phyloP scores from a whole-genome alignment of 306 rosid species.

The Vigna mungo region DNA sequence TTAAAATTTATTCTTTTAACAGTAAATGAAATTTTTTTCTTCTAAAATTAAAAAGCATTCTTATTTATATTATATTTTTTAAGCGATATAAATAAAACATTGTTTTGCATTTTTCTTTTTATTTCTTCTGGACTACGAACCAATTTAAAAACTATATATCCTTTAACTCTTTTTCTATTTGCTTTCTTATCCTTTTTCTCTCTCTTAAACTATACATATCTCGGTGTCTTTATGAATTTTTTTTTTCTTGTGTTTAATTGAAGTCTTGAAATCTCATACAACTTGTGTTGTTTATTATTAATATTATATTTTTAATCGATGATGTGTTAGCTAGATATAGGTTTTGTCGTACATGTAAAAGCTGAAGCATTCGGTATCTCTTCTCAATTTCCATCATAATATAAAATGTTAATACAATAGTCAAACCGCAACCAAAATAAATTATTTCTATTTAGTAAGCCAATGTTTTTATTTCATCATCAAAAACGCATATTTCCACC shows the following conservation, averaged over 20 bases:
- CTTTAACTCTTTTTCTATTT: neutral
- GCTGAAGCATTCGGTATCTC: neutral
- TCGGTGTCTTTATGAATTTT: neutral
- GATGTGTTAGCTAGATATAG: neutral
- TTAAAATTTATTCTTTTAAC: too few relatives aligned
- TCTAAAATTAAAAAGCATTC: too few relatives aligned
- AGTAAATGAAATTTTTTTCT: too few relatives aligned
- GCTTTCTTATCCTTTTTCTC: too few relatives aligned
- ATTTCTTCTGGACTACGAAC: too few relatives aligned
- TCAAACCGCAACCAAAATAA: neutral
- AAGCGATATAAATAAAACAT: too few relatives aligned
- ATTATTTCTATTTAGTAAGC: neutral
- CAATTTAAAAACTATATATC: neutral
- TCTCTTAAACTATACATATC: too few relatives aligned
- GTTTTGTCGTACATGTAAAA: slow-evolving; percentile 21
- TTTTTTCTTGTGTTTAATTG: neutral
- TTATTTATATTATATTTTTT: too few relatives aligned
- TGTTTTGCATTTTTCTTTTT: too few relatives aligned
- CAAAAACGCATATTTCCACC: neutral
- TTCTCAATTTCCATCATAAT: neutral
- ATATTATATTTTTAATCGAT: neutral
- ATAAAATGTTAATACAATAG: neutral
- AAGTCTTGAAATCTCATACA: slow-evolving; percentile 8
- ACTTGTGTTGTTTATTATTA: slow-evolving; percentile 20
- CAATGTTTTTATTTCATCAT: neutral